These are phyloP conservation scores for Talaromyces borbonicus DNA, from an alignment of 495 filamentous ascomycete genomes.

Conservation along the genomic window DNA sequence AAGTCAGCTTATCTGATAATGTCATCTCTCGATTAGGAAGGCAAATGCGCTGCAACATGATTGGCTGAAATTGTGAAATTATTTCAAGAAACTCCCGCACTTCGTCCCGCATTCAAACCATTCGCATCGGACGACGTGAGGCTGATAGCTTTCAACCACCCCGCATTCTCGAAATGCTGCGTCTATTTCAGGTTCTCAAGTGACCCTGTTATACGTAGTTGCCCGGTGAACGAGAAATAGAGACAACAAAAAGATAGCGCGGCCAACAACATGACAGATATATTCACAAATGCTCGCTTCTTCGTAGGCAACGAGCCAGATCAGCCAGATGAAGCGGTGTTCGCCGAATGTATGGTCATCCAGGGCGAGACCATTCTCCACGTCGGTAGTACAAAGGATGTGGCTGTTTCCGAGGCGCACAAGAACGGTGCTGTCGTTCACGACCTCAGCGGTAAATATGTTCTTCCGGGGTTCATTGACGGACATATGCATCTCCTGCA, in stretches of 20 bases:
- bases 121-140: too few species aligned
- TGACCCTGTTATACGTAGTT: too few species aligned
- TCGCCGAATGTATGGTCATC: conserved; percentile 28
- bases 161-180: too few species aligned
- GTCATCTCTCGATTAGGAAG: too few species aligned
- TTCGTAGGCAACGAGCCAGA: conserved; percentile 26
- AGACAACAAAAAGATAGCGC: not conserved
- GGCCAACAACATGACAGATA: conserved; percentile 20
- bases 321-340: conserved; percentile 22
- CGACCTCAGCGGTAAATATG: conserved; percentile 37
- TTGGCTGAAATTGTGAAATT: too few species aligned
- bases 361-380: conserved; percentile 23
- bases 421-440: conserved; percentile 18
- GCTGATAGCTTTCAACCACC: too few species aligned
- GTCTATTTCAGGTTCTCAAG: too few species aligned
- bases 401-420: conserved; percentile 19
- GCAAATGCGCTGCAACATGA: too few species aligned
- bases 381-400: conserved; percentile 33
- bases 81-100: too few species aligned
- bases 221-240: too few species aligned
- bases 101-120: too few species aligned
- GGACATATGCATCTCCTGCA: conserved; percentile 55
- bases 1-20: too few species aligned
- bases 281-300: conserved; percentile 38
- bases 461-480: conserved; percentile 57